phyloP scores from a whole-genome alignment of 805 yeast genomes.

The Ascoidea rubescens region DNA sequence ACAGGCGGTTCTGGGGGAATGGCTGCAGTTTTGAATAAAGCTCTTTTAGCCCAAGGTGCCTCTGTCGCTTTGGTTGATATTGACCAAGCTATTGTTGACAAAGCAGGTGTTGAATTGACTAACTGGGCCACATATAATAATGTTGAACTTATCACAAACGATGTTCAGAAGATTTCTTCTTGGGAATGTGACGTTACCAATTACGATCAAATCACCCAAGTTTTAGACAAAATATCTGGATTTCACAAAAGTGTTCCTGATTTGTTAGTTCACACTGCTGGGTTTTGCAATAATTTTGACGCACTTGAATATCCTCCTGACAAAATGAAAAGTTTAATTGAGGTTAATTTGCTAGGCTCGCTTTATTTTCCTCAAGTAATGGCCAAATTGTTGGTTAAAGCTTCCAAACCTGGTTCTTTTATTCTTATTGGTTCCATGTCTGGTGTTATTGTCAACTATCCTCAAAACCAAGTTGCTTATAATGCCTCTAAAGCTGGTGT shows the following conservation, averaged over 20 bases:
- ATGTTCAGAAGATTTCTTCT: slow-evolving; percentile 29
- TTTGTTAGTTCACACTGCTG: slow-evolving; percentile 67
- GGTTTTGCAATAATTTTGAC: slow-evolving; percentile 69
- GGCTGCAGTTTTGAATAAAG: slow-evolving; percentile 49
- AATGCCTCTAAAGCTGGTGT: slow-evolving; percentile 84
- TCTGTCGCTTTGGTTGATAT: slow-evolving; percentile 61
- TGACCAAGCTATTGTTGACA: slow-evolving; percentile 47
- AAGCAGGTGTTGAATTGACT: slow-evolving; percentile 31
- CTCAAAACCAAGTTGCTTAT: slow-evolving; percentile 70
- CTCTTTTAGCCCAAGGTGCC: slow-evolving; percentile 65
- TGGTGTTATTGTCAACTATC: slow-evolving; percentile 64
- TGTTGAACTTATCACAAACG: slow-evolving; percentile 13
- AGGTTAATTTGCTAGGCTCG: slow-evolving; percentile 65
- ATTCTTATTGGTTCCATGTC: slow-evolving; percentile 71
- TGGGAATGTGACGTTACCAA: slow-evolving; percentile 70
- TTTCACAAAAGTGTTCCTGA: slow-evolving; percentile 51
- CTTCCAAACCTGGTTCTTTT: slow-evolving; percentile 42
- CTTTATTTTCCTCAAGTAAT: slow-evolving; percentile 61
- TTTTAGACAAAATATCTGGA: slow-evolving; percentile 37
- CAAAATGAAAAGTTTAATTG: slow-evolving; percentile 53
- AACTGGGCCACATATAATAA: slow-evolving; percentile 29
- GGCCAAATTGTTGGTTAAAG: slow-evolving; percentile 51
- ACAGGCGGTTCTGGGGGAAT: slow-evolving; percentile 81
- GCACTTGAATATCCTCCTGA: slow-evolving; percentile 65
- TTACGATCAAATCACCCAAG: slow-evolving; percentile 39